Conservation (phyloP, 225 moss, liverwort and hornwort genomes). For the Physcomitrellopsis africana region DNA sequence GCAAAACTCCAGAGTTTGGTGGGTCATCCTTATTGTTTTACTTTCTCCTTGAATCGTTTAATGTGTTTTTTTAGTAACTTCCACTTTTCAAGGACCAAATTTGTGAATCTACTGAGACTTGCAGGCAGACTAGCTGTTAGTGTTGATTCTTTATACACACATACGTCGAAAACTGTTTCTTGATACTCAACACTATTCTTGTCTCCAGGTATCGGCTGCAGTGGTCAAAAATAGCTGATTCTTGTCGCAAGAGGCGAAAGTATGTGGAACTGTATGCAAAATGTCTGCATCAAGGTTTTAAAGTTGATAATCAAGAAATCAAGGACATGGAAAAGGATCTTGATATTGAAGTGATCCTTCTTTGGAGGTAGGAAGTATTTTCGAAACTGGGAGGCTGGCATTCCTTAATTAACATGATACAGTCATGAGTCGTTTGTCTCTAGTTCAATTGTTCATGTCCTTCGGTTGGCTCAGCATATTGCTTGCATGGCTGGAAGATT, state of each 20-base stretch:
- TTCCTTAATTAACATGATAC: slow-evolving; percentile 1
- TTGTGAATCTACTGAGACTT: slow-evolving; percentile 23
- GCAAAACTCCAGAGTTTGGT: slow-evolving; percentile 95
- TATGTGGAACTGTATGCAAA: slow-evolving; percentile 88
- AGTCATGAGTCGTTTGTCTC: background rate
- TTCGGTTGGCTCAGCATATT: background rate
- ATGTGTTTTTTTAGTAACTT: slow-evolving; percentile 1
- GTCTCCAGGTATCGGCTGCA: slow-evolving; percentile 83
- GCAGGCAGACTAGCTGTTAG: background rate
- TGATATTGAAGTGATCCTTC: slow-evolving; percentile 90
- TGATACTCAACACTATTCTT: slow-evolving; percentile 22
- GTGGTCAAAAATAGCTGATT: slow-evolving; percentile 80
- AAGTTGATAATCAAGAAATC: slow-evolving; percentile 89
- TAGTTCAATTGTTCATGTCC: background rate
- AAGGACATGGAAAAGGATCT: slow-evolving; percentile 89
- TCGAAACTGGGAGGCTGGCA: slow-evolving; percentile 28
- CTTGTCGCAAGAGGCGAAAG: slow-evolving; percentile 78
- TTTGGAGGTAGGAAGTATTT: slow-evolving; percentile 79
- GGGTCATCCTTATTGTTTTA: slow-evolving; percentile 30
- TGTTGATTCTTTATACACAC: slow-evolving; percentile 10
- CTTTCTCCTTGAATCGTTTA: slow-evolving; percentile 16
- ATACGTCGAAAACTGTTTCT: slow-evolving; percentile 5
- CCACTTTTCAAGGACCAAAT: slow-evolving; percentile 1
- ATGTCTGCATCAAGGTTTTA: slow-evolving; percentile 87
- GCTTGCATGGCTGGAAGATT: background rate